These are phyloP conservation scores for Wallacemonas sp. DNA, from an alignment of 208 protist genomes.

Conservation along the genomic window DNA sequence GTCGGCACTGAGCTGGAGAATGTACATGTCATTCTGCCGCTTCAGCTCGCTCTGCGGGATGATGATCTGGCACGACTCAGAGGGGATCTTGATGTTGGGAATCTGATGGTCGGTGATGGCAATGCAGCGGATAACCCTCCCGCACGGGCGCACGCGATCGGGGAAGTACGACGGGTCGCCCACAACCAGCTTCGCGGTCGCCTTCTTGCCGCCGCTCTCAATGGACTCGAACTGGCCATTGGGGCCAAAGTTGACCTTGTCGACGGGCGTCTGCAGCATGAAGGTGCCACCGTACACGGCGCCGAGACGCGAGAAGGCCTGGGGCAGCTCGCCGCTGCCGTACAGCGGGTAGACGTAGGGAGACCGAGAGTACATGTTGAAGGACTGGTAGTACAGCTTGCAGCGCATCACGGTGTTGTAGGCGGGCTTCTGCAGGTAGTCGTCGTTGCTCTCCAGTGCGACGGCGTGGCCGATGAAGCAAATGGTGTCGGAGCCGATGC, in stretches of 20 bases:
- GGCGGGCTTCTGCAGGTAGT: slow-evolving; percentile 95
- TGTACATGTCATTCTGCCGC: slow-evolving; percentile 98
- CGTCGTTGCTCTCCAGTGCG: slow-evolving; percentile 88
- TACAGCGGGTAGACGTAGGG: slow-evolving; percentile 99
- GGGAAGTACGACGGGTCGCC: slow-evolving; percentile 99
- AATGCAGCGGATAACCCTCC: slow-evolving; percentile 97
- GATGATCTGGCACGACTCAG: slow-evolving; percentile 97
- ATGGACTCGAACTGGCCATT: slow-evolving; percentile 95
- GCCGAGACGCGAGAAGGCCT: slow-evolving; percentile 96
- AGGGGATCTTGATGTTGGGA: slow-evolving; percentile 62
- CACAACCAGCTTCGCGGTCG: slow-evolving; percentile 95
- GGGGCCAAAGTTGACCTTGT: slow-evolving; percentile 96
- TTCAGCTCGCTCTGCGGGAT: slow-evolving; percentile 96
- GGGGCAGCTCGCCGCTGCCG: slow-evolving; percentile 99
- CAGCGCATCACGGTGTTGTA: slow-evolving; percentile 93
- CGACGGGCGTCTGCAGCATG: slow-evolving; percentile 98
- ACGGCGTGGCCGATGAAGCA: slow-evolving; percentile 99
- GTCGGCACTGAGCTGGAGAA: slow-evolving; percentile 91
- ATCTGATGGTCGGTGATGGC: slow-evolving; percentile 97
- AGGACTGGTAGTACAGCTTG: slow-evolving; percentile 97
- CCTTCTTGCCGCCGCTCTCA: slow-evolving; percentile 82
- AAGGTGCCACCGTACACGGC: slow-evolving; percentile 98
- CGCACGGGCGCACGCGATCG: slow-evolving; percentile 92
- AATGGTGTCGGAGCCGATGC: slow-evolving; percentile 93
- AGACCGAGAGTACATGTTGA: slow-evolving; percentile 94